Evolutionary conservation across 177 flowering plant genomes (phyloP).

Genomic region (Vitis hybrid): DNA sequence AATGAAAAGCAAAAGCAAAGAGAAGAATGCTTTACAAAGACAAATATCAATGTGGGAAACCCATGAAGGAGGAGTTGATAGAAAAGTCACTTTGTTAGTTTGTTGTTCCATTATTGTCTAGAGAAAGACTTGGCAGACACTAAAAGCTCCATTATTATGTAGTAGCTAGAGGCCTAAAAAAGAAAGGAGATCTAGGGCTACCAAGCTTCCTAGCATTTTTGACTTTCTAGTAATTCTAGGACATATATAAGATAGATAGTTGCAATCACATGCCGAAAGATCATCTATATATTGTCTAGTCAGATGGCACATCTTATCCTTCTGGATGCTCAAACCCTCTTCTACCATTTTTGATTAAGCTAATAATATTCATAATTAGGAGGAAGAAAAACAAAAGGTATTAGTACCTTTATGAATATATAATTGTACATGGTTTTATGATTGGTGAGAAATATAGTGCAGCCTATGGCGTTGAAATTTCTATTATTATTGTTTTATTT

Average conservation of each 20-base stretch:
- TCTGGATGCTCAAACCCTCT: background rate
- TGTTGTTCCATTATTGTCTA: background rate
- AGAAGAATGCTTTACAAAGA: too few species aligned
- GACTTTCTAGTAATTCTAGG: constrained; percentile 4
- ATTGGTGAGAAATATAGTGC: too few species aligned
- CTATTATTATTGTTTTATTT: too few species aligned
- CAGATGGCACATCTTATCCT: background rate
- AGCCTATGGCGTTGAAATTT: too few species aligned
- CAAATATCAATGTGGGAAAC: too few species aligned
- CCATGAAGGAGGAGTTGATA: background rate
- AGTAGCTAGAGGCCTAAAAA: background rate
- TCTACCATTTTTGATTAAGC: background rate
- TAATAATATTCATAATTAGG: too few species aligned
- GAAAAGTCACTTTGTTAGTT: background rate
- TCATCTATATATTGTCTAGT: background rate
- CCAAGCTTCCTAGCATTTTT: constrained; percentile 5
- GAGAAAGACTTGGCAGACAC: constrained; percentile 1
- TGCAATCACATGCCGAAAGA: constrained; percentile 1
- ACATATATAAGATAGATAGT: background rate
- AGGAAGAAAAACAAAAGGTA: too few species aligned
- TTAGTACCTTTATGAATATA: too few species aligned
- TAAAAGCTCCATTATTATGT: background rate
- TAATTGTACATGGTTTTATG: too few species aligned
- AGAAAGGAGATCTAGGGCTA: background rate
- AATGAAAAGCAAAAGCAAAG: too few species aligned